A percentile compares a stretch with the other conserved stretches of the same genome.
Evolutionary conservation across 176 grass and related monocot genomes (phyloP).

Genomic region (Triticum urartu): DNA sequence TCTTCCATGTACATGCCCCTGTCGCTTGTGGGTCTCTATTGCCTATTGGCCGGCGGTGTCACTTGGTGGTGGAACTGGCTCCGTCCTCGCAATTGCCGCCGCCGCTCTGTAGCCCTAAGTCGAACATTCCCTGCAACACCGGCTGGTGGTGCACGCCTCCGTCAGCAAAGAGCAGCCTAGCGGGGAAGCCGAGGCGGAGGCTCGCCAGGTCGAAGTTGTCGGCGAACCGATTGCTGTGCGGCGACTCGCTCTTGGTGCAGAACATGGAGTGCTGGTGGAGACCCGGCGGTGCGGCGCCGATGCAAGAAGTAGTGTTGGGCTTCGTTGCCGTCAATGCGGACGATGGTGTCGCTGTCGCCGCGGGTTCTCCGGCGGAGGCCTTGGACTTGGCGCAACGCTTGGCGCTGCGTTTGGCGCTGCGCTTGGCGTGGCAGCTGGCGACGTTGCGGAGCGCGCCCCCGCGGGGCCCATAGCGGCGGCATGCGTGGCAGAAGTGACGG

Average conservation of each 20-base stretch:
- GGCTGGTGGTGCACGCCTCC: neutral
- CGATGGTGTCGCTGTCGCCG: too few relatives aligned
- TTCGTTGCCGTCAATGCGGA: neutral
- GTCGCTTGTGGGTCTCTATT: neutral
- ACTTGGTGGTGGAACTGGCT: neutral
- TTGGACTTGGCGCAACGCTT: constrained; percentile 4
- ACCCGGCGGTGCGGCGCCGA: neutral
- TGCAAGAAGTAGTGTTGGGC: neutral
- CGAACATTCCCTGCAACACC: constrained; percentile 9
- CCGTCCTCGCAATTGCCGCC: neutral
- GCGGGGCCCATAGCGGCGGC: constrained; percentile 87
- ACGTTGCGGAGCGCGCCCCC: constrained; percentile 73
- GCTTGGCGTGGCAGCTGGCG: constrained; percentile 14
- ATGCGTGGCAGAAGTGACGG: constrained; percentile 74
- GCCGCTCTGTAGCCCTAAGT: constrained; percentile 19
- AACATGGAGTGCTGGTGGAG: neutral
- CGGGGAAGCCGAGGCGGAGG: neutral
- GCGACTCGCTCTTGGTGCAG: neutral
- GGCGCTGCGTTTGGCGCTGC: neutral
- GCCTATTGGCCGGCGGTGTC: neutral
- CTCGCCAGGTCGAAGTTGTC: neutral
- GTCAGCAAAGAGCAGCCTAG: neutral
- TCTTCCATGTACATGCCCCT: neutral
- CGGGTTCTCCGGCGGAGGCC: too few relatives aligned
- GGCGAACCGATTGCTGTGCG: neutral